phyloP scores from a whole-genome alignment of 345 rosid species.

The Acer saccharum region DNA sequence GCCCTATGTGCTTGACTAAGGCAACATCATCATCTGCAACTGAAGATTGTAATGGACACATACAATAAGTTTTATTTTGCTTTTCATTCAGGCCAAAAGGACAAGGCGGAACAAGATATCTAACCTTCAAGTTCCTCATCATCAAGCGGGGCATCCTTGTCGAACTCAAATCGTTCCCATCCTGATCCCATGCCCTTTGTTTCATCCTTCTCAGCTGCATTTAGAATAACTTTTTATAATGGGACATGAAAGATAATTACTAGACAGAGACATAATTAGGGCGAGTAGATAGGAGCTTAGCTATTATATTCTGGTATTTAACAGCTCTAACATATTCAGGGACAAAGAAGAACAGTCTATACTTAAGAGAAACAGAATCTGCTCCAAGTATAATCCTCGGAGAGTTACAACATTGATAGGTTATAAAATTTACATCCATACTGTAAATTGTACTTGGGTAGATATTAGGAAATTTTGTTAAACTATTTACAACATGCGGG shows the following conservation, averaged over 20 bases:
- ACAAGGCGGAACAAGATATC: background rate
- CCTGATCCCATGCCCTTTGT: conserved; percentile 66
- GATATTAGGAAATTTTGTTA: background rate
- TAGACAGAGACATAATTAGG: background rate
- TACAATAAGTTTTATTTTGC: conserved; percentile 5
- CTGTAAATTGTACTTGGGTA: background rate
- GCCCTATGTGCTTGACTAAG: conserved; percentile 82
- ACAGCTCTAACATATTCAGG: background rate
- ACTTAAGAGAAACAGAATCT: background rate
- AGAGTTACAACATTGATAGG: background rate
- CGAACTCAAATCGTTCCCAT: conserved; percentile 88
- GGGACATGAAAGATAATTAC: background rate
- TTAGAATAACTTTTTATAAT: background rate
- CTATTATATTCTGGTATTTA: background rate
- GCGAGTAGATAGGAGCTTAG: background rate
- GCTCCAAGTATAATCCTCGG: conserved; percentile 6
- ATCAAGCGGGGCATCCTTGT: conserved; percentile 92
- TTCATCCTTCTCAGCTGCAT: conserved; percentile 82
- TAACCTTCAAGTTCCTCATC: conserved; percentile 89
- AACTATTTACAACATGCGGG: background rate
- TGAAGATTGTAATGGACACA: conserved; percentile 27
- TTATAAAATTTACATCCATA: background rate
- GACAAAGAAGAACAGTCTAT: background rate
- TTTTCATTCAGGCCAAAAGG: background rate
- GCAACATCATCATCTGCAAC: conserved; percentile 83